Percentiles rank a stretch among this genome's conserved stretches.
phyloP scores from a whole-genome alignment of 1,139 yeast genomes.

The Debaryomyces sp. region DNA sequence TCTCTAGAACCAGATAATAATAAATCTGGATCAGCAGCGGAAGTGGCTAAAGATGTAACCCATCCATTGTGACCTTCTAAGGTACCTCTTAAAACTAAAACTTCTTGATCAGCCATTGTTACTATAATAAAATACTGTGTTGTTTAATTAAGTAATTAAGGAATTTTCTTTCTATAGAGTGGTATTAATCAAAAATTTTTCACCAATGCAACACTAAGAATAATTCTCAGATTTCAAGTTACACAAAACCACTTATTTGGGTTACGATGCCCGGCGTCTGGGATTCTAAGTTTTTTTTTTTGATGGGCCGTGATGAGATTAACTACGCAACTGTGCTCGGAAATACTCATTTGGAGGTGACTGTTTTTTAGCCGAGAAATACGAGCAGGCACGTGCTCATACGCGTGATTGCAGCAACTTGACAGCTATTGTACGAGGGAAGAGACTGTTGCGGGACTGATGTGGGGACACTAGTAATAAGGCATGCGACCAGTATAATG shows the following conservation, averaged over 20 bases:
- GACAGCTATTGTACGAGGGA: too few relatives aligned
- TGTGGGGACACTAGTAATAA: too few relatives aligned
- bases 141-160: not conserved
- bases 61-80: constrained; percentile 87
- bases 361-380: constrained; percentile 40
- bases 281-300: not conserved
- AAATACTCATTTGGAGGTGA: constrained; percentile 35
- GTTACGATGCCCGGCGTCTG: constrained; percentile 1
- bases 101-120: constrained; percentile 78
- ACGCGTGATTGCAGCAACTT: not conserved
- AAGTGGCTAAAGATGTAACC: constrained; percentile 99
- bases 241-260: constrained; percentile 3
- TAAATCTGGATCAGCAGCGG: constrained; percentile 98
- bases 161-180: not conserved
- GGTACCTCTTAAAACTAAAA: constrained; percentile 99
- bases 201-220: constrained; percentile 3
- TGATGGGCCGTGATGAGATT: constrained; percentile 20
- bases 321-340: constrained; percentile 36
- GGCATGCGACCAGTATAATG: too few relatives aligned
- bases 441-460: too few relatives aligned
- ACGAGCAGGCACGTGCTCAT: constrained; percentile 16
- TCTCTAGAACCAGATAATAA: constrained; percentile 99
- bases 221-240: not conserved
- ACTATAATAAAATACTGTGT: not conserved
- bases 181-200: constrained; percentile 10